Percentiles rank a stretch among this genome's conserved stretches.
Evolutionary conservation across 2,329 filamentous ascomycete species (phyloP).

Genomic region (Penicillium corylophilum): DNA sequence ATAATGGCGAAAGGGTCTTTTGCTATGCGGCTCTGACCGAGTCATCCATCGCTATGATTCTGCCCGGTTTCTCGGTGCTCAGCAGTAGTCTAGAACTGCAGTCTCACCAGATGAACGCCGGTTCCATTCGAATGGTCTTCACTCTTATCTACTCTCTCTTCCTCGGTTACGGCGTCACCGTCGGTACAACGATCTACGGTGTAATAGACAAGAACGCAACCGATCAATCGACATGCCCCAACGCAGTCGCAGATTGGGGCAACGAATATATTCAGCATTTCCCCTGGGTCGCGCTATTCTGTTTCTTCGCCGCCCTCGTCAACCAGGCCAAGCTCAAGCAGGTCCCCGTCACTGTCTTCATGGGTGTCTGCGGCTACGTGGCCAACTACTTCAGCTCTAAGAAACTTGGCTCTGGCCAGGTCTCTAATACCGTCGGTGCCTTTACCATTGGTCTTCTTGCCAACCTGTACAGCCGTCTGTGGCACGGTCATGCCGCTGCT

Average conservation of each 20-base stretch:
- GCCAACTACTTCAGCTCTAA: conserved; percentile 47
- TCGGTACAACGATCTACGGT: conserved; percentile 62
- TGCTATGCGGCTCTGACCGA: conserved; percentile 57
- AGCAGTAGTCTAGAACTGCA: conserved; percentile 63
- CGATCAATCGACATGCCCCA: conserved; percentile 43
- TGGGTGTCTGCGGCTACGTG: conserved; percentile 67
- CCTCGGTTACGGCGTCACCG: conserved; percentile 68
- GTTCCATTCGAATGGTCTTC: conserved; percentile 47
- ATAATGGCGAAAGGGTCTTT: conserved; percentile 48
- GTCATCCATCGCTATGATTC: conserved; percentile 64
- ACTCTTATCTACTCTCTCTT: conserved; percentile 70
- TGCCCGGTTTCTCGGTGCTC: conserved; percentile 64
- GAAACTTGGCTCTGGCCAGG: conserved; percentile 68
- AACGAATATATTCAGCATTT: conserved; percentile 55
- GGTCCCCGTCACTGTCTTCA: conserved; percentile 69
- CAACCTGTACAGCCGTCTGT: conserved; percentile 69
- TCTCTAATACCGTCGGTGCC: conserved; percentile 74
- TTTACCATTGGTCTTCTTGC: conserved; percentile 73
- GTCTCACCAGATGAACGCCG: conserved; percentile 65
- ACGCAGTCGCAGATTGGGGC: conserved; percentile 39
- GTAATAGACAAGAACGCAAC: conserved; percentile 56
- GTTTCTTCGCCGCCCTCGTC: conserved; percentile 70
- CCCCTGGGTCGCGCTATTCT: conserved; percentile 70
- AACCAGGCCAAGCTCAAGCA: conserved; percentile 79
- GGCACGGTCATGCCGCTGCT: conserved; percentile 76